Evolutionary conservation across 257 asterid genomes (phyloP).

Genomic region (Jaltomata sinuosa): DNA sequence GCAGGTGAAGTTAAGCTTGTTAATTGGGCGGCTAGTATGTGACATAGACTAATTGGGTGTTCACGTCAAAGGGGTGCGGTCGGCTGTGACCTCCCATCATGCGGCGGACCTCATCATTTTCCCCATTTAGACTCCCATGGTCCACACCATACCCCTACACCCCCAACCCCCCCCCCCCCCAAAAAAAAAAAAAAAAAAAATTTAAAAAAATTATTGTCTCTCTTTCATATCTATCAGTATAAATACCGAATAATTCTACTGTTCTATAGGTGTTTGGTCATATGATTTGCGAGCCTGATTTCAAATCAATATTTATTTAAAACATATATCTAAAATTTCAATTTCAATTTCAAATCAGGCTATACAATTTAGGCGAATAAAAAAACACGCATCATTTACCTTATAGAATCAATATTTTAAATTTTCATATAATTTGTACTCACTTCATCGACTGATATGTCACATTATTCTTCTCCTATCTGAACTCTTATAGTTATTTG

Average conservation of each 20-base stretch:
- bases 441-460: background rate
- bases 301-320: too few species aligned
- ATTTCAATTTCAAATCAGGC: too few species aligned
- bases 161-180: too few species aligned
- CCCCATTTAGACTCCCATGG: conserved; percentile 9
- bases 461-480: background rate
- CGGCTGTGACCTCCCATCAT: conserved; percentile 43
- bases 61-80: conserved; percentile 27
- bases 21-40: conserved; percentile 18
- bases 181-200: too few species aligned
- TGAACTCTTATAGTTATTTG: background rate
- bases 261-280: too few species aligned
- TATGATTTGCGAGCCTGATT: too few species aligned
- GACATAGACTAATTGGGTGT: conserved; percentile 29
- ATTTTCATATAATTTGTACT: background rate
- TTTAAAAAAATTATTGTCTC: too few species aligned
- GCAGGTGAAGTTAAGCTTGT: conserved; percentile 6
- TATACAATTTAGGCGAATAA: background rate
- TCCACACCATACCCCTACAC: conserved; percentile 12
- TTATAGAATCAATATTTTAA: too few species aligned
- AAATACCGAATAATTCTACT: background rate
- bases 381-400: too few species aligned
- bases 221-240: background rate
- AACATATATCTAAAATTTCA: too few species aligned
- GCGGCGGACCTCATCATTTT: conserved; percentile 44